phyloP scores from a whole-genome alignment of 768 basidiomycete species.

The Lanmaoa pseudosensibilis region DNA sequence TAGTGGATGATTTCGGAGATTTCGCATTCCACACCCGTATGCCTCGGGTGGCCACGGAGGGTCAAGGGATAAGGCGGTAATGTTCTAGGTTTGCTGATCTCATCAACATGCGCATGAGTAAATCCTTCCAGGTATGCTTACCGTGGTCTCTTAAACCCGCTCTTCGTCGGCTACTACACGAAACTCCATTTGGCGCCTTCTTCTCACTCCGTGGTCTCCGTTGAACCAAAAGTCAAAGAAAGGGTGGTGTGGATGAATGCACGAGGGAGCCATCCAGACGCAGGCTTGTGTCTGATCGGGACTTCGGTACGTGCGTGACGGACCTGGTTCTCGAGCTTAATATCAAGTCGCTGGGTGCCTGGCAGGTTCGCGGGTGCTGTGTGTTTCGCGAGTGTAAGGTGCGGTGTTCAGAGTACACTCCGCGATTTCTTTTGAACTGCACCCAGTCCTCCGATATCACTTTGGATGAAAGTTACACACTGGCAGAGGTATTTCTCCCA shows the following conservation, averaged over 20 bases:
- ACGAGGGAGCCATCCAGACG: constrained; percentile 51
- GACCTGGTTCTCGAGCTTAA: not conserved
- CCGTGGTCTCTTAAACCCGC: constrained; percentile 52
- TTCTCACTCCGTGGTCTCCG: constrained; percentile 16
- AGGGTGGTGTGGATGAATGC: constrained; percentile 61
- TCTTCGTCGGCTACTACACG: constrained; percentile 13
- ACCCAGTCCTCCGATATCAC: not conserved
- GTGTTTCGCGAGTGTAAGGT: not conserved
- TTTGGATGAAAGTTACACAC: not conserved
- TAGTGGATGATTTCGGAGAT: not conserved
- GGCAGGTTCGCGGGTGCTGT: not conserved
- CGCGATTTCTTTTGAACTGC: not conserved
- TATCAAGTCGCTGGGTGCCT: not conserved
- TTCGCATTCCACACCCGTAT: not conserved
- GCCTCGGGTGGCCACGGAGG: constrained; percentile 1
- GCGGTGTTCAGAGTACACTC: not conserved
- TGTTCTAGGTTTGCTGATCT: not conserved
- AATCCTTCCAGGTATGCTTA: constrained; percentile 2
- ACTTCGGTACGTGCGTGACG: constrained; percentile 36
- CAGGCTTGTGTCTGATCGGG: constrained; percentile 37
- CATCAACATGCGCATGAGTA: constrained; percentile 1
- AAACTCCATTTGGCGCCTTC: constrained; percentile 21
- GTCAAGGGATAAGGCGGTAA: not conserved
- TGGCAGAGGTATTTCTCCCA: not conserved
- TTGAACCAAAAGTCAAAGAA: constrained; percentile 59